These are phyloP conservation scores for Orbilia brochopaga DNA, from an alignment of 2,329 filamentous ascomycete genomes.

Conservation along the genomic window DNA sequence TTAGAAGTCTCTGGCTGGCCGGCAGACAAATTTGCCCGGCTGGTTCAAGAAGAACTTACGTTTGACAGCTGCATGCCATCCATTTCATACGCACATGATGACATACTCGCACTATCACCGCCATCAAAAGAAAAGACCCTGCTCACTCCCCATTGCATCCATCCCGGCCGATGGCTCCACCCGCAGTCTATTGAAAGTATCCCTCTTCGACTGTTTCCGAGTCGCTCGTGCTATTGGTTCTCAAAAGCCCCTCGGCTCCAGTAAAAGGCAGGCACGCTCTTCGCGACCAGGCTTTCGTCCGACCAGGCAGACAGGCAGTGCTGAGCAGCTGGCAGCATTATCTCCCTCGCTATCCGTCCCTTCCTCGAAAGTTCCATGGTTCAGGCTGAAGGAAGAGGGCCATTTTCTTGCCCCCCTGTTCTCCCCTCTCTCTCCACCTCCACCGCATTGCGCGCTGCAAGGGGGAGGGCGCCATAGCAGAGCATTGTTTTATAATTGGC, in stretches of 20 bases:
- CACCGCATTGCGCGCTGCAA: constrained; percentile 28
- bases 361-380: constrained; percentile 5
- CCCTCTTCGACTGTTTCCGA: neutral
- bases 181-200: neutral
- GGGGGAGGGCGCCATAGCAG: neutral
- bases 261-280: neutral
- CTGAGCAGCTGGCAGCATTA: constrained; percentile 10
- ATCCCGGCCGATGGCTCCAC: constrained; percentile 28
- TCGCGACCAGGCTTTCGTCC: constrained; percentile 12
- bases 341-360: neutral
- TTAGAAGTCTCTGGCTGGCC: neutral
- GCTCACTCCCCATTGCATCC: too few species aligned
- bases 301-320: constrained; percentile 20
- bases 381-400: neutral
- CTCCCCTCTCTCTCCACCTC: constrained; percentile 7
- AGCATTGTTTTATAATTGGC: constrained; percentile 4
- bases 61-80: constrained; percentile 40
- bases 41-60: too few species aligned
- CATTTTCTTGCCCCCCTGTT: constrained; percentile 13
- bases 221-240: neutral
- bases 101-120: constrained; percentile 13
- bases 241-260: neutral
- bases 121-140: constrained; percentile 4
- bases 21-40: constrained; percentile 10
- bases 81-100: constrained; percentile 1